phyloP scores from a whole-genome alignment of 1,139 yeast species.

The Suhomyces terraborum region DNA sequence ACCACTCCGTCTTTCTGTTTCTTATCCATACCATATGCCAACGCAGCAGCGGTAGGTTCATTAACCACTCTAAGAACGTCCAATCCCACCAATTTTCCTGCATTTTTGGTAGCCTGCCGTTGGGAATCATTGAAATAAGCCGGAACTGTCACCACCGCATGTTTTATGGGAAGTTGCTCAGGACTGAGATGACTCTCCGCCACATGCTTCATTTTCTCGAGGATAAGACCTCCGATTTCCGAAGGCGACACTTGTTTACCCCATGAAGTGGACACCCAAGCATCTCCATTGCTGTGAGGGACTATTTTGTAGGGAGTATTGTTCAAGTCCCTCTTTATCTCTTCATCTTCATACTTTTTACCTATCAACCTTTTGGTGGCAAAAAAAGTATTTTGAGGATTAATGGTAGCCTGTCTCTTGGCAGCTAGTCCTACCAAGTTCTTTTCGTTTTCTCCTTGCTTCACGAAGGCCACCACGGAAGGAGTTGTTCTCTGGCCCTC shows the following conservation, averaged over 20 bases:
- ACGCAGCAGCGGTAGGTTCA: slow-evolving; percentile 83
- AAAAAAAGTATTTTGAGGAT: slow-evolving; percentile 68
- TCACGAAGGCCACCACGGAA: slow-evolving; percentile 62
- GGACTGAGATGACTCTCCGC: slow-evolving; percentile 51
- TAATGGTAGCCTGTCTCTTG: slow-evolving; percentile 64
- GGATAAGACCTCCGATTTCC: slow-evolving; percentile 55
- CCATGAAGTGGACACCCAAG: slow-evolving; percentile 51
- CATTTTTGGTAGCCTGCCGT: slow-evolving; percentile 73
- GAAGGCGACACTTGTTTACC: slow-evolving; percentile 52
- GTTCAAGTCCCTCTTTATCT: slow-evolving; percentile 61
- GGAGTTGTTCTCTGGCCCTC: slow-evolving; percentile 76
- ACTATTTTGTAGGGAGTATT: slow-evolving; percentile 59
- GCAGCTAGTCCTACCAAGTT: slow-evolving; percentile 65
- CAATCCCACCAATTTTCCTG: slow-evolving; percentile 67
- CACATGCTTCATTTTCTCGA: slow-evolving; percentile 55
- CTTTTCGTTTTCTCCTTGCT: slow-evolving; percentile 31
- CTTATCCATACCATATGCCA: slow-evolving; percentile 72
- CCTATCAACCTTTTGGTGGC: slow-evolving; percentile 79
- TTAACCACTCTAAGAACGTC: slow-evolving; percentile 70
- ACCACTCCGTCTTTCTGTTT: slow-evolving; percentile 57
- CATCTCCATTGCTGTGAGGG: slow-evolving; percentile 60
- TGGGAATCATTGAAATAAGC: slow-evolving; percentile 81
- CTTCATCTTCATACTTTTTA: slow-evolving; percentile 60
- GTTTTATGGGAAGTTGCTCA: slow-evolving; percentile 36
- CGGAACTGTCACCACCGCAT: slow-evolving; percentile 79